Conservation (phyloP, 1,284 basidiomycete genomes). For the Ustilago tritici region DNA sequence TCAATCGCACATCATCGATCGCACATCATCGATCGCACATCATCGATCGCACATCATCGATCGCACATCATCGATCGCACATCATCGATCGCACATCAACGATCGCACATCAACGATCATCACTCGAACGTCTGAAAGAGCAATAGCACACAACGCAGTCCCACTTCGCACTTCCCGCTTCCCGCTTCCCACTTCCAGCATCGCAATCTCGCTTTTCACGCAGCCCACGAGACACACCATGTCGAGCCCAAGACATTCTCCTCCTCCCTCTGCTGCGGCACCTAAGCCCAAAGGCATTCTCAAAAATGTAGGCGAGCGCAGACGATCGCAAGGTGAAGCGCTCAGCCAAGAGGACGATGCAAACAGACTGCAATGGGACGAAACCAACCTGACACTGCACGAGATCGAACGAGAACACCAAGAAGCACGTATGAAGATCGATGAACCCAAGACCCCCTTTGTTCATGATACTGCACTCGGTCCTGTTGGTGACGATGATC, state of each 20-base stretch:
- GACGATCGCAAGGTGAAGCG: constrained; percentile 36
- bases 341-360: constrained; percentile 33
- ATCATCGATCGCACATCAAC: too few relatives aligned
- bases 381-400: constrained; percentile 66
- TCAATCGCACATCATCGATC: too few relatives aligned
- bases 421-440: constrained; percentile 68
- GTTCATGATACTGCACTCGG: constrained; percentile 59
- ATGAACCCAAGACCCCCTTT: constrained; percentile 69
- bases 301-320: constrained; percentile 59
- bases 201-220: not conserved
- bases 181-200: not conserved
- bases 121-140: not conserved
- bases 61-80: too few relatives aligned
- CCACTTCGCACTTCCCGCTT: not conserved
- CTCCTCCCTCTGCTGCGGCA: constrained; percentile 62
- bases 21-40: too few relatives aligned
- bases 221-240: constrained; percentile 10
- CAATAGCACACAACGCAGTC: not conserved
- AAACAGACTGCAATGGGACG: constrained; percentile 66
- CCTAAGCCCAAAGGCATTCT: constrained; percentile 67
- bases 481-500: constrained; percentile 59
- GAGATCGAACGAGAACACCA: constrained; percentile 64
- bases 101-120: too few relatives aligned
- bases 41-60: too few relatives aligned
- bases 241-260: constrained; percentile 59